A percentile compares a stretch with the other conserved stretches of the same genome.
These are phyloP conservation scores for Schwanniomyces yamadae DNA, from an alignment of 805 yeast species.

Conservation along the genomic window DNA sequence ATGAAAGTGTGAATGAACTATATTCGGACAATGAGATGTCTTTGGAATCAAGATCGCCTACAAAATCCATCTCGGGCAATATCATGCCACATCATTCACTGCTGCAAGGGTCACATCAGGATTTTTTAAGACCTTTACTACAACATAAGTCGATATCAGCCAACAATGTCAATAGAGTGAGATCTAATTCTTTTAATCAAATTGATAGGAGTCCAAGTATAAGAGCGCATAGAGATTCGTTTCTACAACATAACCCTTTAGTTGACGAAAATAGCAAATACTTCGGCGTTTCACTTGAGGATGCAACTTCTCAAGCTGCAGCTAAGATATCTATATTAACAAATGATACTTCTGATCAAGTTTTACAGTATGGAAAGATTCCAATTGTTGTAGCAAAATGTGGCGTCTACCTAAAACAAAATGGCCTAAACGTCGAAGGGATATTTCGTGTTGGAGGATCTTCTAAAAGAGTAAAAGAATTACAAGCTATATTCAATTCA, in stretches of 20 bases:
- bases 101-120: conserved; percentile 11
- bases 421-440: conserved; percentile 81
- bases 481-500: conserved; percentile 78
- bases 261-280: conserved; percentile 52
- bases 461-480: conserved; percentile 78
- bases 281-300: conserved; percentile 77
- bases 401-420: conserved; percentile 78
- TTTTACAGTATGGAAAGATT: conserved; percentile 78
- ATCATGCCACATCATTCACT: conserved; percentile 3
- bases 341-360: conserved; percentile 52
- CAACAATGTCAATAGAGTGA: conserved; percentile 40
- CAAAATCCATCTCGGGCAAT: conserved; percentile 5
- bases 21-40: conserved; percentile 14
- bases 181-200: conserved; percentile 37
- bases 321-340: conserved; percentile 70
- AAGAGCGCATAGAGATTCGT: conserved; percentile 51
- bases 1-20: conserved; percentile 39
- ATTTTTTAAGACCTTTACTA: conserved; percentile 45
- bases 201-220: conserved; percentile 29
- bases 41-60: conserved; percentile 10
- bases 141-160: conserved; percentile 53
- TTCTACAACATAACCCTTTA: conserved; percentile 43
- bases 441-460: conserved; percentile 93
- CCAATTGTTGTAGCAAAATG: conserved; percentile 96
- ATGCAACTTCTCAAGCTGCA: conserved; percentile 71